These are phyloP conservation scores for Tuber aestivum DNA, from an alignment of 495 filamentous ascomycete species.

Conservation along the genomic window DNA sequence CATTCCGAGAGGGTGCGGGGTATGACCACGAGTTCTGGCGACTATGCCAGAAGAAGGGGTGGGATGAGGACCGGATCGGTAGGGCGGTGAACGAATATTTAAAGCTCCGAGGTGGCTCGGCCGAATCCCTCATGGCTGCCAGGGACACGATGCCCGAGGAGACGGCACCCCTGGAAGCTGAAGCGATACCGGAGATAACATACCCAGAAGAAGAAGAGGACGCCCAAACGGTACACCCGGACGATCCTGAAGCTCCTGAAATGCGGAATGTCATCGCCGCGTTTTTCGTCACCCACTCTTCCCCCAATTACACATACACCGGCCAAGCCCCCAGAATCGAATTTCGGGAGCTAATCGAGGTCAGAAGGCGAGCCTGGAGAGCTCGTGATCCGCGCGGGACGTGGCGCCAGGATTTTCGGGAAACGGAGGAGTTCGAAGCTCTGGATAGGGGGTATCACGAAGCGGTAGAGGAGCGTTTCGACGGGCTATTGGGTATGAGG, in stretches of 20 bases:
- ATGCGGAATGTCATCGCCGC: not conserved
- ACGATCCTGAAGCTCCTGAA: not conserved
- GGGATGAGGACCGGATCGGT: not conserved
- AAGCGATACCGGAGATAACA: not conserved
- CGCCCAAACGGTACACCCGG: not conserved
- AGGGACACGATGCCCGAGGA: not conserved
- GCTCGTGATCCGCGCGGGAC: not conserved
- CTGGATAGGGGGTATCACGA: not conserved
- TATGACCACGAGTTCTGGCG: not conserved
- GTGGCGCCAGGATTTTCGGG: not conserved
- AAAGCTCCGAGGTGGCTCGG: not conserved
- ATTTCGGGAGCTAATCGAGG: not conserved
- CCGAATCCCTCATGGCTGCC: not conserved
- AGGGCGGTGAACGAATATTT: not conserved
- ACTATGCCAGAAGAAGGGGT: not conserved
- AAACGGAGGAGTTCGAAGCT: not conserved
- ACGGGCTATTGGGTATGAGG: not conserved
- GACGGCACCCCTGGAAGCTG: not conserved
- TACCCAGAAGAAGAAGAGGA: not conserved
- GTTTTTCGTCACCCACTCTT: not conserved
- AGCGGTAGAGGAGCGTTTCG: not conserved
- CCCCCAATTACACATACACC: not conserved
- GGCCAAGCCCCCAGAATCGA: not conserved
- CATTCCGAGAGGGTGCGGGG: not conserved
- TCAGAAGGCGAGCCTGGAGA: not conserved